Evolutionary conservation across 164 flowering plant species (phyloP).

Genomic region (Stephania cephalantha): DNA sequence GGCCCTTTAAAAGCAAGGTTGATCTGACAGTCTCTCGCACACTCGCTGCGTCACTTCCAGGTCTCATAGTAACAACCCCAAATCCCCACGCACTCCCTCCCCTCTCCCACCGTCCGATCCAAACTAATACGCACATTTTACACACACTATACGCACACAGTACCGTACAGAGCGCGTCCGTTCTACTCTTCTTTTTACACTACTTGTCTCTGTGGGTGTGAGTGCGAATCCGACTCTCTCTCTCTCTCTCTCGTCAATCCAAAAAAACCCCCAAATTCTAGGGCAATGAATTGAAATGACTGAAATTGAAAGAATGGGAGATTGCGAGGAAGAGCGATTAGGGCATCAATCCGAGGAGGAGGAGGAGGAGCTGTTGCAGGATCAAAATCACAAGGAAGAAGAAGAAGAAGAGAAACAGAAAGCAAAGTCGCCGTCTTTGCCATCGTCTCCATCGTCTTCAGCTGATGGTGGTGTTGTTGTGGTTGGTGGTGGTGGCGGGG

Average conservation of each 20-base stretch:
- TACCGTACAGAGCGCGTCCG: too few species aligned
- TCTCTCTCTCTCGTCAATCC: background rate
- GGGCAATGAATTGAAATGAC: too few species aligned
- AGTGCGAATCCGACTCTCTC: background rate
- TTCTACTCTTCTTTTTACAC: background rate
- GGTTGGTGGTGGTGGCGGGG: background rate
- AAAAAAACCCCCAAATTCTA: too few species aligned
- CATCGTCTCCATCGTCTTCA: background rate
- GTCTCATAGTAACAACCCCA: background rate
- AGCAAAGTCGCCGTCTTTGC: background rate
- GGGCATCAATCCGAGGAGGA: background rate
- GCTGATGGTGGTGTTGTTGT: background rate
- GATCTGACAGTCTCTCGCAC: background rate
- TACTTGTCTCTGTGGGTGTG: background rate
- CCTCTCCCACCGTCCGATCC: background rate
- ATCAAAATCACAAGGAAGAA: background rate
- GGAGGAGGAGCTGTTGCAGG: background rate
- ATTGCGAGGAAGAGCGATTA: conserved; percentile 17
- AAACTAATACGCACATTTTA: background rate
- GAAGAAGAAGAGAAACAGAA: background rate
- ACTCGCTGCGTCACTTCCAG: background rate
- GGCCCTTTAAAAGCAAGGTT: background rate
- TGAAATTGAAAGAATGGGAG: conserved; percentile 24
- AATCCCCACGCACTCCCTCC: background rate
- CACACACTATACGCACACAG: background rate